phyloP scores from a whole-genome alignment of 768 basidiomycete species.

The Tulasnella sp. region DNA sequence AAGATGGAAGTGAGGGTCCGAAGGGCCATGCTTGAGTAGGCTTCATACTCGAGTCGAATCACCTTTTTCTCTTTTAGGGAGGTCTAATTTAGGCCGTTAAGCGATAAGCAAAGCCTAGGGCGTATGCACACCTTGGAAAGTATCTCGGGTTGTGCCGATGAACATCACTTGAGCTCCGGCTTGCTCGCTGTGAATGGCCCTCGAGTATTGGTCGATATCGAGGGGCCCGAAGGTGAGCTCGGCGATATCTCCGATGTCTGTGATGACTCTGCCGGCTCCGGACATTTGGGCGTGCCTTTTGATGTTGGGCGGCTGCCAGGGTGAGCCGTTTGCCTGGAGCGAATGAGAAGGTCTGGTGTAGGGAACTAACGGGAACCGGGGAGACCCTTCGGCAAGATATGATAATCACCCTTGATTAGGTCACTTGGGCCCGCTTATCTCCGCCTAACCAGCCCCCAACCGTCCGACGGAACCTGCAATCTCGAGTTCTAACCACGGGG shows the following conservation, averaged over 20 bases:
- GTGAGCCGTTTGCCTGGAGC: not conserved
- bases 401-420: not conserved
- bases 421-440: not conserved
- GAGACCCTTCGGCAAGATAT: not conserved
- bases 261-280: conserved; percentile 24
- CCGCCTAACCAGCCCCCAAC: not conserved
- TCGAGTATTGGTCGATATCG: conserved; percentile 49
- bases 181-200: conserved; percentile 51
- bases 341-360: not conserved
- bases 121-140: conserved; percentile 58
- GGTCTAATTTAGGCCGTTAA: too few relatives aligned
- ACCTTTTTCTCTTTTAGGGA: conserved; percentile 53
- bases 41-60: conserved; percentile 70
- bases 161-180: conserved; percentile 72
- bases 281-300: not conserved
- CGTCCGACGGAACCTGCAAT: too few relatives aligned
- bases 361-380: not conserved
- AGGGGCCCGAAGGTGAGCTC: conserved; percentile 54
- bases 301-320: not conserved
- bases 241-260: conserved; percentile 38
- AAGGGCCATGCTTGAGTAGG: conserved; percentile 71
- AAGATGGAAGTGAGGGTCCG: conserved; percentile 51
- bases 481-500: too few relatives aligned
- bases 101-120: not conserved
- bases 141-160: conserved; percentile 79